Evolutionary conservation across 1,284 basidiomycete genomes (phyloP).

Genomic region (Boletus hoseneyae): DNA sequence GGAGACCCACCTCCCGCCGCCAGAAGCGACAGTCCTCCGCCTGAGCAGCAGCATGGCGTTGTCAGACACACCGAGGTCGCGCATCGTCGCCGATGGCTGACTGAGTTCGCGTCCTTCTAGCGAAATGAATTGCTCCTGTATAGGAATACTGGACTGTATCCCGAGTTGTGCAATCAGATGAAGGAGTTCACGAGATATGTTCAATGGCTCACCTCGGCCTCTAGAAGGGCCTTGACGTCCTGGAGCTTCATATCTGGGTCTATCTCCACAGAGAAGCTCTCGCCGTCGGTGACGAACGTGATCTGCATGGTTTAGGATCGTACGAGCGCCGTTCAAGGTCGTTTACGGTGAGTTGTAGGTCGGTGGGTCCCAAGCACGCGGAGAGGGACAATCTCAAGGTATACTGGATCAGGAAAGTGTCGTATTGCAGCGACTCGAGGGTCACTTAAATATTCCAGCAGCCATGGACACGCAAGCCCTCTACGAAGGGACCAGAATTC

Average conservation of each 20-base stretch:
- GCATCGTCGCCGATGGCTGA: conserved; percentile 64
- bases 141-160: conserved; percentile 63
- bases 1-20: conserved; percentile 57
- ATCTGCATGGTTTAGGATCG: conserved; percentile 59
- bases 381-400: too few relatives aligned
- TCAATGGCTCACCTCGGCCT: conserved; percentile 71
- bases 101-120: conserved; percentile 61
- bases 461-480: conserved; percentile 20
- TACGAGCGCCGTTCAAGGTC: neutral
- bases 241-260: conserved; percentile 85
- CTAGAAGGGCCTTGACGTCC: conserved; percentile 85
- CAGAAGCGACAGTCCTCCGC: conserved; percentile 51
- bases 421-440: neutral
- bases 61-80: conserved; percentile 56
- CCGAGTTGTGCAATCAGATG: neutral
- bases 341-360: neutral
- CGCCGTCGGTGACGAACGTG: conserved; percentile 79
- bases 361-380: neutral
- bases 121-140: conserved; percentile 67
- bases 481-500: conserved; percentile 25
- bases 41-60: conserved; percentile 67
- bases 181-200: neutral
- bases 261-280: conserved; percentile 77
- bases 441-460: conserved; percentile 14
- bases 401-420: conserved; percentile 30